Base-by-base conservation (phyloP, 129 eudicot species). In the Centrapalus pauciflorus region DNA sequence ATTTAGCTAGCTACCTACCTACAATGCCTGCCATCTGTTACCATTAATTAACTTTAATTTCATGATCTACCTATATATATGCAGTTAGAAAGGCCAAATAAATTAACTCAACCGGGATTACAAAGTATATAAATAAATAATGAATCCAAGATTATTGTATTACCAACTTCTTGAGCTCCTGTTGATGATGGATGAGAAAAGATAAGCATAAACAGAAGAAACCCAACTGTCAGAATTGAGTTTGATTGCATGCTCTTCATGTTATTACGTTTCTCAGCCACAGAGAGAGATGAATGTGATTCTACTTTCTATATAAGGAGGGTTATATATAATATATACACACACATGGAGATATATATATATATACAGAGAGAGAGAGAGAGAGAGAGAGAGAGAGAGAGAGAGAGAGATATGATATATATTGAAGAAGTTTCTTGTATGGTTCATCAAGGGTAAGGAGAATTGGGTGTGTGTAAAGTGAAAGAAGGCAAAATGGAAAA, bases 161-260 rank as follows among this genome's bases (percentile, higher is more conserved):
- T 79, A 83, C 89, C 89, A 59, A 73, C 83, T 84, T 84, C 85
- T 84, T 84, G 85, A 33, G 89, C 85, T 49, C 52, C 63, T 7
- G 69, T 50, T 29, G 63, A 30, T 51, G 71, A 56, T 24, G 77
- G 65, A 49, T 72, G 45, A 14, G 64, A 52, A 40, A 71, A 25
- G 10, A 71, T 10, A 63, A 72, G 11, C 23, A 76, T 29, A n/a
- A 72, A 14, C 41, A 52, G 48, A 66, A 81, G 66, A 72, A 69
- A 59, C 54, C 66, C 78, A 28, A 69, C 38, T 35, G 67, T 40
- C 33, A 77, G 32, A 54, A 63, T 73, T 32, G 57, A 54, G 38
- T 26, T 63, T 24, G 30, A 63, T 60, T 69, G 55, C 65, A 76
- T 51, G 12, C 24, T 70, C 33, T 77, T 70, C 73, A 70, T 55